Evolutionary conservation across 225 moss, liverwort and hornwort species (phyloP).

Genomic region (Straminergon stramineum): DNA sequence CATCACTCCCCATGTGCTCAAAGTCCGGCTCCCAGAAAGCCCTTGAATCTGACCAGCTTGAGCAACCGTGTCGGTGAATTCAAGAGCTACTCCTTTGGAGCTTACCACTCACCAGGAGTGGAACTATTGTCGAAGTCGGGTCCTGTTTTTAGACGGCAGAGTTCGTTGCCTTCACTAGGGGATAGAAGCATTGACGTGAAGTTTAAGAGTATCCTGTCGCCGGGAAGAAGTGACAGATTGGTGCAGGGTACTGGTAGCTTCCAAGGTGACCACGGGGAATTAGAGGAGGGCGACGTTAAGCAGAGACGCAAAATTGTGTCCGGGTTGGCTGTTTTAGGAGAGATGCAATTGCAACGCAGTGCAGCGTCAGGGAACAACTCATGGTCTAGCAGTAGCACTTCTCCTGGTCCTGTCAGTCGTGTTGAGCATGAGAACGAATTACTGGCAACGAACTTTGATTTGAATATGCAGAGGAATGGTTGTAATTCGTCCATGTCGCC

Average conservation of each 20-base stretch:
- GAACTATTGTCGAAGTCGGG: neutral
- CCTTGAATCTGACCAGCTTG: neutral
- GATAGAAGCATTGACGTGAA: neutral
- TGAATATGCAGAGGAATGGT: neutral
- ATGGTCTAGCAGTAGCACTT: slow-evolving; percentile 28
- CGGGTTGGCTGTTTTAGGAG: neutral
- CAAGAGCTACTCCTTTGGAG: neutral
- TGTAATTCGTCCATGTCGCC: neutral
- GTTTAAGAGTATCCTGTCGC: neutral
- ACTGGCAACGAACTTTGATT: neutral
- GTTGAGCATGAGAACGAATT: neutral
- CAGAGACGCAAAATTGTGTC: neutral
- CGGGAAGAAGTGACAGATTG: neutral
- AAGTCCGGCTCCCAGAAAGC: neutral
- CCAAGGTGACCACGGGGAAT: neutral
- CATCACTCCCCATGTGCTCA: neutral
- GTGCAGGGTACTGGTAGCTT: neutral
- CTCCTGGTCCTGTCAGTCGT: neutral
- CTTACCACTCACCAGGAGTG: neutral
- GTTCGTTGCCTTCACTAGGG: neutral
- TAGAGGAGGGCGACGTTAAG: neutral
- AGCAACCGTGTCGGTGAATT: neutral
- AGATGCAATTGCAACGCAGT: slow-evolving; percentile 15
- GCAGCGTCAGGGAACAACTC: slow-evolving; percentile 9
- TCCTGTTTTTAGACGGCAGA: neutral